These are phyloP conservation scores for Mortierella sp. DNA, from an alignment of 371 early-diverging fungal species.

Conservation along the genomic window DNA sequence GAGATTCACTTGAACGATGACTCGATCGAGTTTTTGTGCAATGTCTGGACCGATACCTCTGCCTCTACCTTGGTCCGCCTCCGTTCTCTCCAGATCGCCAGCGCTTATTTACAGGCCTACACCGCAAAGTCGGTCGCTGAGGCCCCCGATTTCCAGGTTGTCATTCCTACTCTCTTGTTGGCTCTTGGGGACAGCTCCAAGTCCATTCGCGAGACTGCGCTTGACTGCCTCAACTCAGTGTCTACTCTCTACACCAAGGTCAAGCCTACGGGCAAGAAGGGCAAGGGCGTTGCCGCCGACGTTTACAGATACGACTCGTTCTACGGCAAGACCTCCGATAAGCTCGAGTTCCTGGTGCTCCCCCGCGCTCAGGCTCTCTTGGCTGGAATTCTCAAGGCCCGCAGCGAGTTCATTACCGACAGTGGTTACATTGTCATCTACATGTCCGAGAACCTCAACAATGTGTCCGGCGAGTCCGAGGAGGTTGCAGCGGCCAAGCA, in stretches of 20 bases:
- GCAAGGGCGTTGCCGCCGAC: constrained; percentile 54
- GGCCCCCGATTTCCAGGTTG: constrained; percentile 82
- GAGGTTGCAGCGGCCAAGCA: constrained; percentile 33
- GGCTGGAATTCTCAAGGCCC: constrained; percentile 47
- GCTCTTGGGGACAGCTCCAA: constrained; percentile 67
- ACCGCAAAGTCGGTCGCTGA: constrained; percentile 41
- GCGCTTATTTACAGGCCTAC: constrained; percentile 68
- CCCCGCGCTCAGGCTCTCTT: constrained; percentile 33
- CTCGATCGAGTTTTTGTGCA: constrained; percentile 74
- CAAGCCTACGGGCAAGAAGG: constrained; percentile 62
- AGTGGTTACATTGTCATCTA: constrained; percentile 47
- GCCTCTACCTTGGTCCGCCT: constrained; percentile 60
- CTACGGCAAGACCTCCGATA: constrained; percentile 61
- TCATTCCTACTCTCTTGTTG: constrained; percentile 82
- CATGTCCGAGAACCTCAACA: constrained; percentile 40
- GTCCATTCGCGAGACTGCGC: constrained; percentile 71
- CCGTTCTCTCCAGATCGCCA: constrained; percentile 76
- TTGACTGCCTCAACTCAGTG: constrained; percentile 69
- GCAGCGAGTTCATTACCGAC: constrained; percentile 66
- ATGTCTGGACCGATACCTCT: constrained; percentile 68
- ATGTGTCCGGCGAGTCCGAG: constrained; percentile 31
- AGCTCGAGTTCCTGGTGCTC: constrained; percentile 53
- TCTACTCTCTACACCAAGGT: constrained; percentile 63
- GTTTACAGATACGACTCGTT: constrained; percentile 71
- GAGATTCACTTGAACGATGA: constrained; percentile 67